These are phyloP conservation scores for Sarocladium kiliense DNA, from an alignment of 2,329 filamentous ascomycete genomes.

Conservation along the genomic window DNA sequence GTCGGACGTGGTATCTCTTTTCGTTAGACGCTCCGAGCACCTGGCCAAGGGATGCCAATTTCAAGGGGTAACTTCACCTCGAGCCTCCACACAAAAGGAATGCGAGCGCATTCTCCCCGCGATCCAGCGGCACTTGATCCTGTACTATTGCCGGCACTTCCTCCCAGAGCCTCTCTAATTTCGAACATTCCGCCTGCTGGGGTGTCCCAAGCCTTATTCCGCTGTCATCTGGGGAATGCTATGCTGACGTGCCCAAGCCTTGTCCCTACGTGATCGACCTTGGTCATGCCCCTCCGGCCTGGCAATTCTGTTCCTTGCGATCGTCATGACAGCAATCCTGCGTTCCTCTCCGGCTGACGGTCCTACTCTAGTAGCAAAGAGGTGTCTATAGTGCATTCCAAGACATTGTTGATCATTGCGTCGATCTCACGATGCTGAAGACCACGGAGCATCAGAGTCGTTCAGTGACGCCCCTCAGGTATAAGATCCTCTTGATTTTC, in stretches of 20 bases:
- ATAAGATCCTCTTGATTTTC: not conserved
- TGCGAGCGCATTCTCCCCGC: constrained; percentile 4
- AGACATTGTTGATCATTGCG: constrained; percentile 1
- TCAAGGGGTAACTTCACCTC: not conserved
- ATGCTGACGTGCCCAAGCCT: not conserved
- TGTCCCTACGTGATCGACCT: not conserved
- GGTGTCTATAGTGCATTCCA: not conserved
- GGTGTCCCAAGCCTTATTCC: not conserved
- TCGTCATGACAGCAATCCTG: constrained; percentile 3
- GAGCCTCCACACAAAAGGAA: not conserved
- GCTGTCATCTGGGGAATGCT: not conserved
- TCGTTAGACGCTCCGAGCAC: not conserved
- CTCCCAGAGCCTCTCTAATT: not conserved
- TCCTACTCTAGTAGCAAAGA: not conserved
- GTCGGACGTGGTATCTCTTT: not conserved
- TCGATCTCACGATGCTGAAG: constrained; percentile 1
- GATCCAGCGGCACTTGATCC: not conserved
- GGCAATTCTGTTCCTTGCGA: not conserved
- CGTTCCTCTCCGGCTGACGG: not conserved
- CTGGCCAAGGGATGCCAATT: not conserved
- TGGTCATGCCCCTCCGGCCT: not conserved
- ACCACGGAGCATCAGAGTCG: not conserved
- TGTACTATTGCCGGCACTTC: constrained; percentile 1
- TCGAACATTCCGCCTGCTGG: not conserved
- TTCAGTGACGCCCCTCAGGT: not conserved